A percentile compares a stretch with the other conserved stretches of the same genome.
Evolutionary conservation across 2,329 filamentous ascomycete species (phyloP).

Genomic region (Scedosporium apiospermum): DNA sequence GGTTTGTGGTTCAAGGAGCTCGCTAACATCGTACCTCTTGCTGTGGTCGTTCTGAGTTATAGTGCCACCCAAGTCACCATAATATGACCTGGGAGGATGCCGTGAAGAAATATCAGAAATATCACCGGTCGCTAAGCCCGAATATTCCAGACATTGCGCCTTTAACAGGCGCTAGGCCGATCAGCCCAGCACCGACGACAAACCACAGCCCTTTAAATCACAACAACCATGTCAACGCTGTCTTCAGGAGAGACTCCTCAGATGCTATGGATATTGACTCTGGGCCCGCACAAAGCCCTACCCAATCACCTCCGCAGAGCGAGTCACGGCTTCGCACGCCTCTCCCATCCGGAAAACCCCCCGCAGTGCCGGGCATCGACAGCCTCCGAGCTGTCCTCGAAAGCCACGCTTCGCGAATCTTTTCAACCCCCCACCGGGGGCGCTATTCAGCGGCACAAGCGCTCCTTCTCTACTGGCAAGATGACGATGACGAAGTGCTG

Average conservation of each 20-base stretch:
- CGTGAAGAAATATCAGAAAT: conserved; percentile 44
- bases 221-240: conserved; percentile 19
- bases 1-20: neutral
- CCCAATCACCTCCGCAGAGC: conserved; percentile 26
- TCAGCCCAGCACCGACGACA: conserved; percentile 34
- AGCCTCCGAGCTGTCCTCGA: conserved; percentile 39
- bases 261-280: conserved; percentile 49
- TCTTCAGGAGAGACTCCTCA: conserved; percentile 31
- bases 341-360: conserved; percentile 42
- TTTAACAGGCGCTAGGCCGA: conserved; percentile 28
- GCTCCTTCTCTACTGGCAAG: conserved; percentile 47
- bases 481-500: conserved; percentile 34
- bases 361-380: conserved; percentile 40
- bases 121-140: conserved; percentile 41
- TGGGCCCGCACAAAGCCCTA: conserved; percentile 23
- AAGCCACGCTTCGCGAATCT: conserved; percentile 35
- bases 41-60: conserved; percentile 1
- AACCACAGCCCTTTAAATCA: conserved; percentile 9
- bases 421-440: conserved; percentile 38
- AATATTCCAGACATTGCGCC: conserved; percentile 38
- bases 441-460: conserved; percentile 44
- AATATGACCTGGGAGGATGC: conserved; percentile 54
- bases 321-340: conserved; percentile 46
- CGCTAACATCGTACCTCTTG: neutral
- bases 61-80: conserved; percentile 52